Evolutionary conservation across 495 filamentous ascomycete species (phyloP).

Genomic region (Daldinia grandis): DNA sequence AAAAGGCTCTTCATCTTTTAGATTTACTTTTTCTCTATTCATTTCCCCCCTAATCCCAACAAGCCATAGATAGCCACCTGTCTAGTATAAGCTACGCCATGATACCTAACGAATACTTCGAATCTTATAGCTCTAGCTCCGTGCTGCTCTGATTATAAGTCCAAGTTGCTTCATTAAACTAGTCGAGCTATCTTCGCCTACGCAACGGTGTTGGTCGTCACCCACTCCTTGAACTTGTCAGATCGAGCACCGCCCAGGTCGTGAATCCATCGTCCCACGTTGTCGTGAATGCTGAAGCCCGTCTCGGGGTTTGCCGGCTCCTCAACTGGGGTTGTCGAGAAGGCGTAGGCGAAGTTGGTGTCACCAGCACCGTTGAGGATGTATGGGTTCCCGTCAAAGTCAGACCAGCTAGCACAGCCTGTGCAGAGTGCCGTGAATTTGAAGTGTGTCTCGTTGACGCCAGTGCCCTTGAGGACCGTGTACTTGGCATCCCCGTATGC

Average conservation of each 20-base stretch:
- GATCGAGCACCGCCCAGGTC: slow-evolving; percentile 47
- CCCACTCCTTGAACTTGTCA: slow-evolving; percentile 42
- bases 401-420: slow-evolving; percentile 55
- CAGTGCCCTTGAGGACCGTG: slow-evolving; percentile 53
- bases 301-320: slow-evolving; percentile 45
- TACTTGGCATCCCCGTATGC: slow-evolving; percentile 48
- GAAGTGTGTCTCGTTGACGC: slow-evolving; percentile 57
- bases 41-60: slow-evolving; percentile 12
- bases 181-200: slow-evolving; percentile 26
- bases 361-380: slow-evolving; percentile 50
- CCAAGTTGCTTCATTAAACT: slow-evolving; percentile 18
- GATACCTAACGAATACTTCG: slow-evolving; percentile 31
- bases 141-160: slow-evolving; percentile 35
- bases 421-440: slow-evolving; percentile 55
- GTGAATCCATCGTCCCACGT: slow-evolving; percentile 54
- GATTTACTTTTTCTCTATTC: slow-evolving; percentile 21
- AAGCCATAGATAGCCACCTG: slow-evolving; percentile 12
- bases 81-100: slow-evolving; percentile 34
- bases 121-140: slow-evolving; percentile 40
- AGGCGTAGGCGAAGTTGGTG: slow-evolving; percentile 54
- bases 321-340: slow-evolving; percentile 47
- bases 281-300: slow-evolving; percentile 57
- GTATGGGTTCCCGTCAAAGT: slow-evolving; percentile 51
- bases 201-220: slow-evolving; percentile 39
- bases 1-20: background rate